These are phyloP conservation scores for Fallopia convolvulus DNA, from an alignment of 148 eudicot species.

Conservation along the genomic window DNA sequence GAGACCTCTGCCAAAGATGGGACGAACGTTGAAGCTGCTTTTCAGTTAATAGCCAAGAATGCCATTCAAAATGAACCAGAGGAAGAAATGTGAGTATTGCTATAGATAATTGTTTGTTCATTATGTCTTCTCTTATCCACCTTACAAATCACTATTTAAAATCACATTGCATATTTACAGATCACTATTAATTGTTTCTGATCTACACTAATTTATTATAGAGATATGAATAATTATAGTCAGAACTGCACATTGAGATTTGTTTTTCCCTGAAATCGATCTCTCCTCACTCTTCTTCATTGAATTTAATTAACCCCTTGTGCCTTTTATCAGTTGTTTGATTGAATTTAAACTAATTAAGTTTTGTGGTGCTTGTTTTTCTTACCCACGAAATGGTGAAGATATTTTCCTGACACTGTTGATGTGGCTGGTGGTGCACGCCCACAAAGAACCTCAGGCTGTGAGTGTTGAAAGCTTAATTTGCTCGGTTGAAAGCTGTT, in stretches of 20 bases:
- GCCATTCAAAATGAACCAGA: constrained; percentile 71
- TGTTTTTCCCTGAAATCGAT: neutral
- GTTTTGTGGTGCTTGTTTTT: neutral
- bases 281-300: no score
- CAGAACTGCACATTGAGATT: neutral
- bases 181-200: no score
- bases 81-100: constrained; percentile 64
- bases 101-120: neutral
- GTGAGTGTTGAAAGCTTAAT: constrained; percentile 41
- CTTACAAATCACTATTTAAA: neutral
- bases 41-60: constrained; percentile 60
- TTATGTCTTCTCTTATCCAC: neutral
- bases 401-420: constrained; percentile 63
- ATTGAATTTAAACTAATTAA: neutral
- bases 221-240: neutral
- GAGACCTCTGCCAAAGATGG: constrained; percentile 87
- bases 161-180: no score
- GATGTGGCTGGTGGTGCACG: constrained; percentile 49
- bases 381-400: constrained; percentile 11
- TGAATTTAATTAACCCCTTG: no score
- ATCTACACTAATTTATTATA: neutral
- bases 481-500: neutral
- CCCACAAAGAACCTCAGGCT: constrained; percentile 51
- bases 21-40: constrained; percentile 75
- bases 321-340: neutral